Evolutionary conservation across 2,329 filamentous ascomycete species (phyloP).

Genomic region (Neofusicoccum sp.): DNA sequence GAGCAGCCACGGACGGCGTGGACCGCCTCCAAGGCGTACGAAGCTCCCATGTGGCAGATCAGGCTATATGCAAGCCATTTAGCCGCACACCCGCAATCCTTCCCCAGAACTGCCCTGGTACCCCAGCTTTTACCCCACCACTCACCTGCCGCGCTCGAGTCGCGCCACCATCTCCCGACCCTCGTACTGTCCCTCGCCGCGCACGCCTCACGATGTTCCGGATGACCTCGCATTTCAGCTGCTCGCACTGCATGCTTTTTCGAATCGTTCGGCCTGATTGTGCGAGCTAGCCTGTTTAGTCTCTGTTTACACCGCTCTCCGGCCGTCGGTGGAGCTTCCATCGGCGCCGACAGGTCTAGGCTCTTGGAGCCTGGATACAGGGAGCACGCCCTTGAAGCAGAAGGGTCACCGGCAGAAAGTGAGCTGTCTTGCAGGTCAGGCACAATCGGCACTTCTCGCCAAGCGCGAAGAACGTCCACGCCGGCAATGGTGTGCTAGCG

Average conservation of each 20-base stretch:
- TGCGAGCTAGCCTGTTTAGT: too few relatives aligned
- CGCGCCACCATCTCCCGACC: conserved; percentile 6
- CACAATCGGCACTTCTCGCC: background rate
- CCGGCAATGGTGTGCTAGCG: background rate
- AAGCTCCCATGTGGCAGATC: conserved; percentile 11
- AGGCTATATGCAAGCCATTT: conserved; percentile 11
- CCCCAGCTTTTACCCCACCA: conserved; percentile 16
- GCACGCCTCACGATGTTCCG: background rate
- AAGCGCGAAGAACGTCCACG: background rate
- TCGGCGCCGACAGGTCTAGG: background rate
- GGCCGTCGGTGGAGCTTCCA: background rate
- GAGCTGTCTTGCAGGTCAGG: background rate
- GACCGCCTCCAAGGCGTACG: background rate
- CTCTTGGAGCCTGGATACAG: too few relatives aligned
- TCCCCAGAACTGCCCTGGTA: conserved; percentile 1
- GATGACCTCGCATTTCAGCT: background rate
- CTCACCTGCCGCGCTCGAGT: background rate
- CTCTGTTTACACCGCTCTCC: background rate
- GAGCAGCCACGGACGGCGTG: background rate
- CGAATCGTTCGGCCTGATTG: background rate
- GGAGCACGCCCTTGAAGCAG: background rate
- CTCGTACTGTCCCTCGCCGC: background rate
- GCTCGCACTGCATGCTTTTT: background rate
- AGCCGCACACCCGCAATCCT: conserved; percentile 12
- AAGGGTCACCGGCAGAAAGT: background rate